Base-by-base conservation (phyloP, 495 filamentous ascomycete genomes). In the Xylaria bambusicola region DNA sequence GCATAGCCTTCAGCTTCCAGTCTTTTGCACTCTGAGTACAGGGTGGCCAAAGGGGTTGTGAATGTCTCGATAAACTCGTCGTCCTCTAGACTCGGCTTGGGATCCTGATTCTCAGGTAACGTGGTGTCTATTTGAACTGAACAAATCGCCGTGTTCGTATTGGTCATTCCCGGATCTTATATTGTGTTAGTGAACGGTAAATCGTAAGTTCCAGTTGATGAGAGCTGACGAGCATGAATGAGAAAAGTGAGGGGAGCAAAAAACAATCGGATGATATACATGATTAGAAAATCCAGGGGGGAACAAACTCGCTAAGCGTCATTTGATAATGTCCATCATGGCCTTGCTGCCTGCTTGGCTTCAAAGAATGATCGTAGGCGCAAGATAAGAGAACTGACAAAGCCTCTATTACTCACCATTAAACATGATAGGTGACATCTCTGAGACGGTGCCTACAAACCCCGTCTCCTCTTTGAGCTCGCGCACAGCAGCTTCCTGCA, bases 391-490 rank as follows among this genome's bases (percentile, higher is more conserved):
- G 31, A 33, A 33, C 31, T 5, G 8, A 52, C 18, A 8, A n/a
- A 38, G 24, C 9, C 5, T n/a, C 24, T 21, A 18, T 24, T 24
- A 70, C 79, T 50, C 69, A 88, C 89, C 91, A 68, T 94, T 93
- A 56, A 88, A 95, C 90, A 95, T 93, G 18, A 95, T 73, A 27
- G 87, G 84, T 56, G 87, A 90, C 8, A 82, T 83, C 69, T 88
- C 80, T 41, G 81, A 73, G 1, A 82, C 85, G 33, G 84, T 79
- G 17, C 88, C 92, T 29, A 91, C 82, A 70, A 94, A 97, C 5
- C 94, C 94, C 0, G 94, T 97, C 74, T 98, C 94, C 73, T 98
- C 94, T 63, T 85, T 91, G 59, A 98, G 78, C 68, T 97, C 93
- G n/a, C 93, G 79, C 13, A 96, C 80, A 7, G 93, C 93, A 53